phyloP scores from a whole-genome alignment of 2,329 filamentous ascomycete genomes.

The Arthrobotrys iridis region DNA sequence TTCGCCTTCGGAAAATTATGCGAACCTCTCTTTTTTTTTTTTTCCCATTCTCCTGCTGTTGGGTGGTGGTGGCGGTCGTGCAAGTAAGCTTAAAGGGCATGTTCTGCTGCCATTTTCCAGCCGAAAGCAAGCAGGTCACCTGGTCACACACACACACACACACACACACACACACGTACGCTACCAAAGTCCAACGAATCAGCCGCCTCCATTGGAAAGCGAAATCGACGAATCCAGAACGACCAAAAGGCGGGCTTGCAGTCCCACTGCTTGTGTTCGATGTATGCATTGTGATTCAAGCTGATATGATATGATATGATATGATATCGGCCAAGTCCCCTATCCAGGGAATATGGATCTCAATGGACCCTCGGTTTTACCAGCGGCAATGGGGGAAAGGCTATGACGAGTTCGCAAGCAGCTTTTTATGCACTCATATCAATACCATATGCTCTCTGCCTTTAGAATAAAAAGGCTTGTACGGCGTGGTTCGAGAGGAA shows the following conservation, averaged over 20 bases:
- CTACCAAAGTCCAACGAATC: constrained; percentile 1
- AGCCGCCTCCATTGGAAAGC: constrained; percentile 2
- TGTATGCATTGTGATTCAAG: constrained; percentile 33
- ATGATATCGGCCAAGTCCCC: constrained; percentile 31
- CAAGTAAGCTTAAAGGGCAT: constrained; percentile 51
- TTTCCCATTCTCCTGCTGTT: constrained; percentile 28
- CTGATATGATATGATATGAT: background rate
- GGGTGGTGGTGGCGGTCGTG: constrained; percentile 4
- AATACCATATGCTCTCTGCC: background rate
- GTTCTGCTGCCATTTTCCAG: constrained; percentile 20
- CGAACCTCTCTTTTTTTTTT: constrained; percentile 34
- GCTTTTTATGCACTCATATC: constrained; percentile 47
- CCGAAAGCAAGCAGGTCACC: constrained; percentile 42
- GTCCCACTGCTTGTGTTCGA: background rate
- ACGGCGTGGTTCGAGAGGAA: constrained; percentile 4
- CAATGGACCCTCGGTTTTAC: background rate
- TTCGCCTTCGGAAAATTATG: constrained; percentile 46
- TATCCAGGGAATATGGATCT: background rate
- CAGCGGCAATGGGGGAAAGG: constrained; percentile 16
- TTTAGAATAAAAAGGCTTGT: background rate
- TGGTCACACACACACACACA: constrained; percentile 35
- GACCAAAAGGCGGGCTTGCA: background rate
- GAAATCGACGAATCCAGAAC: background rate
- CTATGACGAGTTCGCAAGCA: constrained; percentile 27
- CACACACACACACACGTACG: constrained; percentile 27